phyloP scores from a whole-genome alignment of 192 early-diverging fungal species.

The Coemansia biformis region DNA sequence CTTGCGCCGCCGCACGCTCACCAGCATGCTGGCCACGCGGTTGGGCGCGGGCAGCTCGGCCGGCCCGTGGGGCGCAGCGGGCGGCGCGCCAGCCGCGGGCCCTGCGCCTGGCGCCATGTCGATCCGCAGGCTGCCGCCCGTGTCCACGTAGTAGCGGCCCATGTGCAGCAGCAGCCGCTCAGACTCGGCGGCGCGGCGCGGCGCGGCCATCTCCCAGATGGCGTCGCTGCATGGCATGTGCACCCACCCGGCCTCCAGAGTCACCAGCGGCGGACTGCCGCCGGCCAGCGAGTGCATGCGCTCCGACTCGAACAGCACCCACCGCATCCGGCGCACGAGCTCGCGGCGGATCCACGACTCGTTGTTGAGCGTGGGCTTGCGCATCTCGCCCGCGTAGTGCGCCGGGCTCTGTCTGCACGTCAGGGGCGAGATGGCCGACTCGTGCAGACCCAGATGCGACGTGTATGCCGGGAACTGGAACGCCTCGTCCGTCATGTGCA shows the following conservation, averaged over 20 bases:
- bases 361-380: constrained; percentile 40
- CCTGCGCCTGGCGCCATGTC: constrained; percentile 17
- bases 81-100: too few species aligned
- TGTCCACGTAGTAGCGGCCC: constrained; percentile 50
- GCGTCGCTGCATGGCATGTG: constrained; percentile 53
- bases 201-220: constrained; percentile 32
- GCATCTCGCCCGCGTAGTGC: constrained; percentile 38
- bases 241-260: constrained; percentile 49
- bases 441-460: constrained; percentile 48
- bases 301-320: constrained; percentile 49
- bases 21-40: constrained; percentile 45
- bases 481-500: constrained; percentile 50
- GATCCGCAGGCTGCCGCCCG: constrained; percentile 45
- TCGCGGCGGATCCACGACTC: constrained; percentile 45
- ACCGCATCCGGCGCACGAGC: constrained; percentile 46
- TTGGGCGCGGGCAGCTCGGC: constrained; percentile 13
- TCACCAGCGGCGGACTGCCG: constrained; percentile 47
- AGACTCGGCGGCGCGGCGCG: constrained; percentile 44
- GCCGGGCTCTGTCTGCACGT: constrained; percentile 45
- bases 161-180: constrained; percentile 51
- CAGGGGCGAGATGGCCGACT: constrained; percentile 42
- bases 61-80: background rate
- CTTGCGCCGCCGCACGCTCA: constrained; percentile 44
- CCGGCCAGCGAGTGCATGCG: constrained; percentile 42
- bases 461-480: constrained; percentile 51